Evolutionary conservation across 306 rosid species (phyloP), one percentile per base, ranked within the genome.

Genomic region (Datisca glomerata): DNA sequence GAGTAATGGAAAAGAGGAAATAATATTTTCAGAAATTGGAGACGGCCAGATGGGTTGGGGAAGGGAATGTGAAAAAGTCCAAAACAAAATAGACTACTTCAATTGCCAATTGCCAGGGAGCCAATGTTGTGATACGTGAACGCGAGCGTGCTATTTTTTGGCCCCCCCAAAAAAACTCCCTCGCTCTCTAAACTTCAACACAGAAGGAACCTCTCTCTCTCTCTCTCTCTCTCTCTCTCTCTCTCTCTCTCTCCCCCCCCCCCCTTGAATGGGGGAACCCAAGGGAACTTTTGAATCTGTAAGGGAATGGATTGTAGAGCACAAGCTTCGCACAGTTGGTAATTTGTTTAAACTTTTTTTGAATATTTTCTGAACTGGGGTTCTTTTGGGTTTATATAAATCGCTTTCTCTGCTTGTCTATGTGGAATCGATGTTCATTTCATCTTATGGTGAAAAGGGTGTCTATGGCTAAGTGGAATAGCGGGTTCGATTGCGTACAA

Each of bases 271-370:
- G 95, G 68, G 80, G 21, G 98, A 84, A 41, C 39, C 93, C 11
- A 80, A 69, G 74, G 61, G 63, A 39, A 74, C 69, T 42, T 1
- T 72, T 2, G 91, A 72, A 32, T 75, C 91, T 34, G 0, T 70
- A 0, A 75, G 93, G 70, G 89, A 64, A 44, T 89, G 95, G 95
- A 65, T 84, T 23, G 59, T 68, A 38, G 91, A 89, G 2, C 93
- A 89, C 64, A 89, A 84, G 71, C 95, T 89, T 27, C 93, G 98
- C 21, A 20, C 95, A 38, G 95, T 89, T 51, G 98, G 98, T 89
- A 72, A 49, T 31, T n/a, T n/a, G n/a, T n/a, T n/a, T n/a, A n/a
- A n/a, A n/a, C n/a, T n/a, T n/a, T 66, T 49, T 25, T 43, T 20
- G 12, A 37, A 37, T 11, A 20, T n/a, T 3, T 1, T 22, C 24